These are phyloP conservation scores for Umbelopsis sp. DNA, from an alignment of 192 early-diverging fungal genomes.

Conservation along the genomic window DNA sequence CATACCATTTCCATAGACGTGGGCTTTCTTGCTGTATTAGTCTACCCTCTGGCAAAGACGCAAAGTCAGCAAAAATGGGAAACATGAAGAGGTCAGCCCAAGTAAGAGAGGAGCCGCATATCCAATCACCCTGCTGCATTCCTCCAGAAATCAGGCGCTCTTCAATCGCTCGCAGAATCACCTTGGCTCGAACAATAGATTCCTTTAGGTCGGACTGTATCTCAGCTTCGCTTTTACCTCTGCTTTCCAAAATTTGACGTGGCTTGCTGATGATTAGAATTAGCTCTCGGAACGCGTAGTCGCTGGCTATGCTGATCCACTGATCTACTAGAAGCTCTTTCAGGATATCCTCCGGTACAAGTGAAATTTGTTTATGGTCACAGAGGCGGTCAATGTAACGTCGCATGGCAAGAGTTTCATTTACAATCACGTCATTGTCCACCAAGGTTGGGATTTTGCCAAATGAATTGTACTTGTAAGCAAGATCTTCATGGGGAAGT, in stretches of 20 bases:
- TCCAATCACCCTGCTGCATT: not conserved
- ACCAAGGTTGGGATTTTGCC: conserved; percentile 37
- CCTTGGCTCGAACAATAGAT: not conserved
- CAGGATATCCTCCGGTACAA: conserved; percentile 24
- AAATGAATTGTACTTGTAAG: conserved; percentile 40
- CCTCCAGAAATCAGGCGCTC: not conserved
- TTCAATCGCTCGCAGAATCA: conserved; percentile 8
- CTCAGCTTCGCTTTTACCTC: conserved; percentile 20
- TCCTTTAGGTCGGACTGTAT: conserved; percentile 11
- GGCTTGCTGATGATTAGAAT: conserved; percentile 29
- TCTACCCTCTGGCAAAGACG: conserved; percentile 20
- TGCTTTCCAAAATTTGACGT: conserved; percentile 14
- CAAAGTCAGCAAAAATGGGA: conserved; percentile 34
- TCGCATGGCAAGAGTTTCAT: conserved; percentile 37
- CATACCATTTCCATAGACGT: conserved; percentile 30
- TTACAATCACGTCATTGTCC: conserved; percentile 16
- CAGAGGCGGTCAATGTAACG: conserved; percentile 27
- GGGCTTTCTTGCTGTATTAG: conserved; percentile 24
- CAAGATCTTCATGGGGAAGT: conserved; percentile 18
- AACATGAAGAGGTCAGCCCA: conserved; percentile 44
- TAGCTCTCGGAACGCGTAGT: conserved; percentile 34
- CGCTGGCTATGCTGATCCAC: conserved; percentile 31
- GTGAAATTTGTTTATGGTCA: not conserved
- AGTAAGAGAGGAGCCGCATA: conserved; percentile 31
- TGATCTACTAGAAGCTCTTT: conserved; percentile 14